These are phyloP conservation scores for Naumovozyma castellii DNA, from an alignment of 805 yeast genomes.

Conservation along the genomic window DNA sequence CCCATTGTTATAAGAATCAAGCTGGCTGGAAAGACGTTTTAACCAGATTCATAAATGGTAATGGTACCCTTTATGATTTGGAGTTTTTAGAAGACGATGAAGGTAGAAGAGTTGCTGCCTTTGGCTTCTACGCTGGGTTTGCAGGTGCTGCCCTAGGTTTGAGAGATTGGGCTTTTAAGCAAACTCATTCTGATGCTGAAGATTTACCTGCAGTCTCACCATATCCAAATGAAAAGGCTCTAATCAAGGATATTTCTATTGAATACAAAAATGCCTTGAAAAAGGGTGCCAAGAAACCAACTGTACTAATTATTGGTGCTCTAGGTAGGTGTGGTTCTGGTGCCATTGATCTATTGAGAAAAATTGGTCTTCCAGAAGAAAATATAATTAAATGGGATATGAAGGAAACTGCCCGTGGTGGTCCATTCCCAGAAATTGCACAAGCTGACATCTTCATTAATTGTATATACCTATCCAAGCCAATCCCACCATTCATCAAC, in stretches of 20 bases:
- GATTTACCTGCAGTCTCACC: conserved; percentile 76
- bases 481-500: conserved; percentile 87
- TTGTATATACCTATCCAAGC: conserved; percentile 88
- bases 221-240: conserved; percentile 66
- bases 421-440: conserved; percentile 91
- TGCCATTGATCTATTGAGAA: conserved; percentile 73
- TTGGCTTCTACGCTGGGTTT: conserved; percentile 99
- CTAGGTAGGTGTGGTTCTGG: conserved; percentile 98
- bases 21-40: conserved; percentile 94
- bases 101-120: conserved; percentile 98
- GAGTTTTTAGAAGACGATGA: conserved; percentile 90
- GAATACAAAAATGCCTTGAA: conserved; percentile 49
- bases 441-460: conserved; percentile 82
- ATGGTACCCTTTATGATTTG: conserved; percentile 83
- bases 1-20: conserved; percentile 97
- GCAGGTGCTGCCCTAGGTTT: conserved; percentile 98
- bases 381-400: conserved; percentile 92
- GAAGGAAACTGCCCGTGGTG: conserved; percentile 92
- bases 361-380: conserved; percentile 79
- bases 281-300: conserved; percentile 61
- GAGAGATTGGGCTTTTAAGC: conserved; percentile 90
- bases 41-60: conserved; percentile 80
- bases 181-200: conserved; percentile 53
- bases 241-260: conserved; percentile 61
- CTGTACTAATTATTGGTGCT: conserved; percentile 87